Percentiles rank a stretch among this genome's conserved stretches.
Conservation (phyloP, 768 basidiomycete species). For the Tricholoma bakamatsutake region DNA sequence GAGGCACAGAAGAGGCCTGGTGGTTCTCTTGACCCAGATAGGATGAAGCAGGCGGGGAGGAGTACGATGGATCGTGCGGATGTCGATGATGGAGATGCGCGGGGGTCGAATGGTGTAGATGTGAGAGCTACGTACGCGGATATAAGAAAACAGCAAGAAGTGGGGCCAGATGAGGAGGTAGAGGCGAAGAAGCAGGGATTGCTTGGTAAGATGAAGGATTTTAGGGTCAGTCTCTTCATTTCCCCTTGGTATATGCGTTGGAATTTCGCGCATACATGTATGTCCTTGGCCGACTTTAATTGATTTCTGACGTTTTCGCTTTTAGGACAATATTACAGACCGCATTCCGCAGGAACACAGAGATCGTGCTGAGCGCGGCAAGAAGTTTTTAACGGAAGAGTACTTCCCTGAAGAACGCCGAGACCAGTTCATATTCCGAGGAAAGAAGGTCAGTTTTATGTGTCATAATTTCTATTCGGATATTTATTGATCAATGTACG, state of each 20-base stretch:
- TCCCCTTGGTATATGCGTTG: background rate
- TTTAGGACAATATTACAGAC: conserved; percentile 31
- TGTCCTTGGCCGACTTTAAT: conserved; percentile 12
- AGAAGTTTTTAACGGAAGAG: conserved; percentile 70
- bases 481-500: conserved; percentile 1
- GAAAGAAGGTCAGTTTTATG: conserved; percentile 67
- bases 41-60: background rate
- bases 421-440: conserved; percentile 89
- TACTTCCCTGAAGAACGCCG: conserved; percentile 88
- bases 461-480: background rate
- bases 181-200: conserved; percentile 30
- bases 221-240: conserved; percentile 27
- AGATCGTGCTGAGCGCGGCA: conserved; percentile 50
- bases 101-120: conserved; percentile 6
- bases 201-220: conserved; percentile 28
- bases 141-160: conserved; percentile 8
- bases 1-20: conserved; percentile 2
- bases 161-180: conserved; percentile 10
- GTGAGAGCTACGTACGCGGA: conserved; percentile 11
- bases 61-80: background rate
- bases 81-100: background rate
- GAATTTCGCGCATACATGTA: conserved; percentile 16
- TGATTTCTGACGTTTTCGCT: background rate
- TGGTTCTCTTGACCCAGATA: conserved; percentile 3
- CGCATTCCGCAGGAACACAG: conserved; percentile 67